phyloP scores from a whole-genome alignment of 2,329 filamentous ascomycete genomes.

The Pyrenochaeta sp. region DNA sequence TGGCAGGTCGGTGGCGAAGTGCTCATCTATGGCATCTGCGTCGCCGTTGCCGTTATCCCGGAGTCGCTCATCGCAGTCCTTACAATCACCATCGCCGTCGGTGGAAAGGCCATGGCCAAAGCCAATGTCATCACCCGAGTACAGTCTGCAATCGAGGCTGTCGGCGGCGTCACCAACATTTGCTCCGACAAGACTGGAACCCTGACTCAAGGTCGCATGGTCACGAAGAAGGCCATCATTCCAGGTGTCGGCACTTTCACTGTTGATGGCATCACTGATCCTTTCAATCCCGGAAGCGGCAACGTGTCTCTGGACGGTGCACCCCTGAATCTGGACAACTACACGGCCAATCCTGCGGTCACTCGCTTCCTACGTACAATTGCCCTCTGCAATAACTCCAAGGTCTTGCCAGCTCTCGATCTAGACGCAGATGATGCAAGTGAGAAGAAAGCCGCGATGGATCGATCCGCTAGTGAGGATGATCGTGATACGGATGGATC shows the following conservation, averaged over 20 bases:
- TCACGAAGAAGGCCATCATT: conserved; percentile 48
- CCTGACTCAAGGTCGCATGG: conserved; percentile 51
- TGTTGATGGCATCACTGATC: conserved; percentile 44
- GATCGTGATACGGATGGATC: conserved; percentile 42
- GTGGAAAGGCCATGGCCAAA: conserved; percentile 51
- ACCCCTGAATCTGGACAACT: conserved; percentile 32
- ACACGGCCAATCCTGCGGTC: conserved; percentile 26
- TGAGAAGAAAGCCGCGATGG: conserved; percentile 56
- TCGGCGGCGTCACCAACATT: conserved; percentile 52
- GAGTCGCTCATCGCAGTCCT: conserved; percentile 68
- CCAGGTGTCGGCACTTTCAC: conserved; percentile 43
- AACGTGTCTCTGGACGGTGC: conserved; percentile 40
- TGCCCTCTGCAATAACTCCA: conserved; percentile 50
- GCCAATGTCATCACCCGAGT: conserved; percentile 52
- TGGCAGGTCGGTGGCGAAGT: conserved; percentile 52
- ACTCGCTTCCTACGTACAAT: conserved; percentile 46
- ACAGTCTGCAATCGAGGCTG: conserved; percentile 49
- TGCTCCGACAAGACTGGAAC: conserved; percentile 53
- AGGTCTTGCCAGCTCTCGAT: conserved; percentile 36
- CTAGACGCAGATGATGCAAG: conserved; percentile 56
- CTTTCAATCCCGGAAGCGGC: conserved; percentile 46
- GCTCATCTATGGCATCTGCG: conserved; percentile 58
- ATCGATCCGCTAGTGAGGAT: conserved; percentile 32
- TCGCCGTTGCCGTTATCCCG: conserved; percentile 57
- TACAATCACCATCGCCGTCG: conserved; percentile 68